Conservation (phyloP, 2,329 filamentous ascomycete species). For the Colletotrichum tanaceti region DNA sequence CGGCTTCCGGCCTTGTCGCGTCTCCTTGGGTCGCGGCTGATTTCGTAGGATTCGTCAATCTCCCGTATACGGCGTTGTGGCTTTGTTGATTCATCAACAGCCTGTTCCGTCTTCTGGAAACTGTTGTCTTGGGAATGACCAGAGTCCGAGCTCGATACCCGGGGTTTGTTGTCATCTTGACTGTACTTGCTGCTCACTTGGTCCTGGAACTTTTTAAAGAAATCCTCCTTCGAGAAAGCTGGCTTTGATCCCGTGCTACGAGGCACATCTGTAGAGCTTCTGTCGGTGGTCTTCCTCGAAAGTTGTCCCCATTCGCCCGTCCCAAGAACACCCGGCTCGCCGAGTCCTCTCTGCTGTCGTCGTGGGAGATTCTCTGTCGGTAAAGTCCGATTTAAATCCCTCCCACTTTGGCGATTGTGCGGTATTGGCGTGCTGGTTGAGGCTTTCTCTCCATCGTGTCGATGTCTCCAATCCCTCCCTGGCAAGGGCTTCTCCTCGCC, state of each 20-base stretch:
- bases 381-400: neutral
- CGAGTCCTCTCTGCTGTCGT: neutral
- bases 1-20: slow-evolving; percentile 27
- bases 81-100: slow-evolving; percentile 2
- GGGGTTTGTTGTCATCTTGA: neutral
- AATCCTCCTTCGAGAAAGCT: slow-evolving; percentile 9
- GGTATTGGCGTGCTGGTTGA: slow-evolving; percentile 23
- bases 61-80: slow-evolving; percentile 8
- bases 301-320: slow-evolving; percentile 22
- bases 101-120: neutral
- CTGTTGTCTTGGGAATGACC: neutral
- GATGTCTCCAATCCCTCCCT: slow-evolving; percentile 28
- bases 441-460: slow-evolving; percentile 10
- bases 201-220: slow-evolving; percentile 26
- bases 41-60: slow-evolving; percentile 39
- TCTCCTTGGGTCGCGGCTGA: slow-evolving; percentile 34
- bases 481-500: slow-evolving; percentile 20
- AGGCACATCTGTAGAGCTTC: neutral
- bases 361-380: neutral
- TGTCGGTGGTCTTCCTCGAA: neutral
- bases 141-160: neutral
- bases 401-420: slow-evolving; percentile 20
- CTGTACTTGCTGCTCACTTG: slow-evolving; percentile 11
- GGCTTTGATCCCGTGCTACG: neutral
- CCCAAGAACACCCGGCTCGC: neutral